Conservation (phyloP, 2,329 filamentous ascomycete species). For the Harringtonia lauricola region DNA sequence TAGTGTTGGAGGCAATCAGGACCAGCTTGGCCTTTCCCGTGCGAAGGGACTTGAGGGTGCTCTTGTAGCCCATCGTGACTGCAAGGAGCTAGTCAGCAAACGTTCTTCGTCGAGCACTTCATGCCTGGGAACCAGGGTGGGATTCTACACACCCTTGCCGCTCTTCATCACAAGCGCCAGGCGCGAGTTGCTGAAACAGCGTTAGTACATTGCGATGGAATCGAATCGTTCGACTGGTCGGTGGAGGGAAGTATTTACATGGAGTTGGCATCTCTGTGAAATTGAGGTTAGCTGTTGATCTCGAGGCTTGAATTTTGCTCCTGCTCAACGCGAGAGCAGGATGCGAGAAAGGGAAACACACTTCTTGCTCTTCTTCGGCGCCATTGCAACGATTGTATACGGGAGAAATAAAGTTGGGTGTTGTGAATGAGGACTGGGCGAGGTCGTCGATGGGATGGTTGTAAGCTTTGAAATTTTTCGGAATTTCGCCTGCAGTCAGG, state of each 20-base stretch:
- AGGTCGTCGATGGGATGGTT: neutral
- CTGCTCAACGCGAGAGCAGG: no score
- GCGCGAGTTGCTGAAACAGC: slow-evolving; percentile 50
- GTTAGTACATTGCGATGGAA: slow-evolving; percentile 52
- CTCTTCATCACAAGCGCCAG: slow-evolving; percentile 53
- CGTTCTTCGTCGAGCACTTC: no score
- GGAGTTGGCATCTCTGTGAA: slow-evolving; percentile 12
- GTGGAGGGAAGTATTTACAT: slow-evolving; percentile 4
- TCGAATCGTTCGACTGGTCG: neutral
- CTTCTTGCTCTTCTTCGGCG: slow-evolving; percentile 56
- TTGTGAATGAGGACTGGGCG: no score
- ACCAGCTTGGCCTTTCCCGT: slow-evolving; percentile 94
- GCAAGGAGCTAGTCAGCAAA: no score
- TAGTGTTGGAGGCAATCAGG: slow-evolving; percentile 84
- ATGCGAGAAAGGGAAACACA: slow-evolving; percentile 1
- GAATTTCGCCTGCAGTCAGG: no score
- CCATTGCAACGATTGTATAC: slow-evolving; percentile 40
- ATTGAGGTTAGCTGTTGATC: neutral
- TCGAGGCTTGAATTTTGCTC: no score
- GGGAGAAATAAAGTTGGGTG: neutral
- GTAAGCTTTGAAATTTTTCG: no score
- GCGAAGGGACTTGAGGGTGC: slow-evolving; percentile 30
- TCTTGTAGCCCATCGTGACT: slow-evolving; percentile 89
- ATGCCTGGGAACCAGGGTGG: no score
- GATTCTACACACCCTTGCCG: no score